Conservation (phyloP, 495 filamentous ascomycete genomes). For the Penicillium alfredii region DNA sequence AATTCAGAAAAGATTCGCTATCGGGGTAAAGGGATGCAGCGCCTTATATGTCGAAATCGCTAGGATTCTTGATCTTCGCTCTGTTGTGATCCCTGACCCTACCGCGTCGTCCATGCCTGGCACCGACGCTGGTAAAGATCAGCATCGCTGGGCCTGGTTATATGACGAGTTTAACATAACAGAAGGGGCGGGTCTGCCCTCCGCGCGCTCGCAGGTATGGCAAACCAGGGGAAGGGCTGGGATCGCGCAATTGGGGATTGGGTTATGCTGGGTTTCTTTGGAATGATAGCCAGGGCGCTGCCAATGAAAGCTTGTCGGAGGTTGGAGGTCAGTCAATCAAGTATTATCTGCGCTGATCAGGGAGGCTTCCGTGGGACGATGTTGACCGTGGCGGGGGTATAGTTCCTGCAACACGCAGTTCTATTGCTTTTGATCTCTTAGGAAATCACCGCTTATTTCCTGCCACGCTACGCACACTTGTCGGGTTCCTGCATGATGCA, state of each 20-base stretch:
- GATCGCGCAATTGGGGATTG: background rate
- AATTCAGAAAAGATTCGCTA: conserved; percentile 3
- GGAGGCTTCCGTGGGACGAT: too few relatives aligned
- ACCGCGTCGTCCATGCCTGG: conserved; percentile 17
- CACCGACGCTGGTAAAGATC: conserved; percentile 11
- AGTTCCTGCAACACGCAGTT: too few relatives aligned
- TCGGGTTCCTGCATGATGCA: too few relatives aligned
- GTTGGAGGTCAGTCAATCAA: too few relatives aligned
- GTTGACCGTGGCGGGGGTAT: too few relatives aligned
- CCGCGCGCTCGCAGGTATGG: too few relatives aligned
- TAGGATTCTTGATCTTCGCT: conserved; percentile 6
- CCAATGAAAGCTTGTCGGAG: conserved; percentile 1
- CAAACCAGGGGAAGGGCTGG: conserved; percentile 4
- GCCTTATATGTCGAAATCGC: conserved; percentile 14
- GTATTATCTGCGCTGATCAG: too few relatives aligned
- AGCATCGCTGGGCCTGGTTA: conserved; percentile 6
- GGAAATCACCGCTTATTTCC: too few relatives aligned
- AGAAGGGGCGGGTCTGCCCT: too few relatives aligned
- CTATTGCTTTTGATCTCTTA: too few relatives aligned
- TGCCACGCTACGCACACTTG: too few relatives aligned
- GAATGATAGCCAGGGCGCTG: conserved; percentile 19
- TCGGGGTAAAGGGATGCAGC: conserved; percentile 9
- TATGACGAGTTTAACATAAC: conserved; percentile 16
- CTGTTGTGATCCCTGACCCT: conserved; percentile 10
- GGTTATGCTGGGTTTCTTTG: conserved; percentile 5